Conservation (phyloP, 2,329 filamentous ascomycete species). For the Drechslera avenae region DNA sequence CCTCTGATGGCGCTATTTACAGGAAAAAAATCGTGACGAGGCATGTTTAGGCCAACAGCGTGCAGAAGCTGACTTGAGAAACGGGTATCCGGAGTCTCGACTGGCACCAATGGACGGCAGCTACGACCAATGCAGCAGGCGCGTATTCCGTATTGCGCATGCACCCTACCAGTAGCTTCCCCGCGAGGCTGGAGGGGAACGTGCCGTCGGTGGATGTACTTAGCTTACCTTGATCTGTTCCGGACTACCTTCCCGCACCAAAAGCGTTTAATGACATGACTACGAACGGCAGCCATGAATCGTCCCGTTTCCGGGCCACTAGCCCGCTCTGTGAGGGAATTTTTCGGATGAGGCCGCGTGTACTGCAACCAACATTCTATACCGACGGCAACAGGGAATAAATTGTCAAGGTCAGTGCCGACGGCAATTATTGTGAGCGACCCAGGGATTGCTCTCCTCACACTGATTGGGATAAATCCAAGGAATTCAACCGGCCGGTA, state of each 20-base stretch:
- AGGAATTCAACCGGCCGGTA: conserved; percentile 36
- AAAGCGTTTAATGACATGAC: background rate
- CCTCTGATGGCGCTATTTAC: background rate
- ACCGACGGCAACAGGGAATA: background rate
- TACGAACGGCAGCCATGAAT: no score
- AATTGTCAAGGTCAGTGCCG: background rate
- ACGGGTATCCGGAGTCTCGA: background rate
- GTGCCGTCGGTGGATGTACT: background rate
- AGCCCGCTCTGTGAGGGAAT: background rate
- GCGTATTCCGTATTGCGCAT: background rate
- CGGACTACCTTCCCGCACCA: background rate
- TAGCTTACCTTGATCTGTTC: background rate
- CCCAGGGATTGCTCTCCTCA: conserved; percentile 20
- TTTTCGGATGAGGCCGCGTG: background rate
- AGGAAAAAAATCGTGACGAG: background rate
- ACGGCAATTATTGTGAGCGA: background rate
- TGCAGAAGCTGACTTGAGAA: background rate
- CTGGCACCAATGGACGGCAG: background rate
- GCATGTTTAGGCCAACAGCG: background rate
- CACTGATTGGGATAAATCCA: conserved; percentile 21
- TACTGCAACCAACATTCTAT: background rate
- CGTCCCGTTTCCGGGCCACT: no score
- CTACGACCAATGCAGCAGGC: background rate
- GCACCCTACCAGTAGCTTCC: no score
- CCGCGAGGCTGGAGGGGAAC: no score